Evolutionary conservation across 345 rosid species (phyloP), one percentile per base, ranked within the genome.

Genomic region (Eucalyptus regnans): DNA sequence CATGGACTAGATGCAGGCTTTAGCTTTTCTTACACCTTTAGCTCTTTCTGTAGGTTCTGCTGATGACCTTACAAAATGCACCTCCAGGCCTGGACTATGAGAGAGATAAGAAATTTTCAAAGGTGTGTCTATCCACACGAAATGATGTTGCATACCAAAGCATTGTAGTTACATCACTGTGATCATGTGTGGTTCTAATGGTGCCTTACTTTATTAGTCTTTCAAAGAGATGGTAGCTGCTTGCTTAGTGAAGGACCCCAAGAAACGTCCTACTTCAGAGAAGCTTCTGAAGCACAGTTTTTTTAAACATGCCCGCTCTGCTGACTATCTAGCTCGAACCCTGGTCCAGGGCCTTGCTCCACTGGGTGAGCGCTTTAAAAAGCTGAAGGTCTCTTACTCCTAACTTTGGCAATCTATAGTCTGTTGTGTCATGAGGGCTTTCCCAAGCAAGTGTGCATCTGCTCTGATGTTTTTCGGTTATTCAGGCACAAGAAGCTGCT

Each of bases 81-180:
- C 99, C 99, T 90, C 99, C 99, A n/a, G 99, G 99, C 80, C 98
- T 98, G 86, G 99, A 98, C 91, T 98, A 98, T 89, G 99, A 97
- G 93, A 96, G 99, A 91, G 99, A 98, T 91, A 96, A 90, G 94
- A 94, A 96, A 93, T 98, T 98, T 92, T 96, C 99, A 64, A 97
- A 96, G 96, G 99, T 96, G 89, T 71, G 83, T 71, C 13, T 37
- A 71, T 71, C 83, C 22, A 9, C 27, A 71, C 18, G 13, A 71
- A 71, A 37, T 71, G 14, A 37, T 71, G 83, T 71, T 37, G 83
- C 12, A 37, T 18, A 37, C 83, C 46, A 18, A 71, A 71, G 18
- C 83, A 37, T 37, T 71, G 46, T 9, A 20, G 83, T 71, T 71
- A 37, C 41, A 71, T 71, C 46, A 37, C 46, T 71, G 46, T 71